Conservation (phyloP, 139 green algal genomes). For the Gonium pectorale region DNA sequence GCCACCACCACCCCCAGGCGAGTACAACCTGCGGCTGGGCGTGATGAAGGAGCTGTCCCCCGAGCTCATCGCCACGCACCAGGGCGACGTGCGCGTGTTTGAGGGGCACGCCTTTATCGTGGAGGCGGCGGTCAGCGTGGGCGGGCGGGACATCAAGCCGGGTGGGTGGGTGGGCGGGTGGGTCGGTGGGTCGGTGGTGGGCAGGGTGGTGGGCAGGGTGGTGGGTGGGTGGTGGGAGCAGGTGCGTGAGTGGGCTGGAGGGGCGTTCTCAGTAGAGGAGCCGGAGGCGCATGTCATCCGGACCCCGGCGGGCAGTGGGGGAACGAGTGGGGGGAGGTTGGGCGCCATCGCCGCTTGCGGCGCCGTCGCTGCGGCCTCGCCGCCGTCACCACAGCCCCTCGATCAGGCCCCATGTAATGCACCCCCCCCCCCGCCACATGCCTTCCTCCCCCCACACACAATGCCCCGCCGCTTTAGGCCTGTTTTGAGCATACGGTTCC, state of each 20-base stretch:
- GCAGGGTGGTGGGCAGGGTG: background rate
- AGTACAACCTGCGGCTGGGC: constrained; percentile 98
- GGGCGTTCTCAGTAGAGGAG: too few species aligned
- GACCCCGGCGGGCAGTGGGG: too few species aligned
- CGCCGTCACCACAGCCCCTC: too few species aligned
- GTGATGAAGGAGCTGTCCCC: constrained; percentile 97
- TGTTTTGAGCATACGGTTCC: too few species aligned
- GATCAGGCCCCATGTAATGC: too few species aligned
- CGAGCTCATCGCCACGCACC: constrained; percentile 94
- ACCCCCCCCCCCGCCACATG: too few species aligned
- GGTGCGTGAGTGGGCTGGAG: background rate
- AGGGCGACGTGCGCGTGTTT: constrained; percentile 85
- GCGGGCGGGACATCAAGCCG: constrained; percentile 87
- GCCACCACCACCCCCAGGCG: constrained; percentile 82
- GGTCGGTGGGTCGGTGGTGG: background rate
- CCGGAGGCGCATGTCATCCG: too few species aligned
- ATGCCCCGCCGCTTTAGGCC: too few species aligned
- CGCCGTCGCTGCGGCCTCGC: too few species aligned
- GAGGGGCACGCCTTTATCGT: constrained; percentile 97
- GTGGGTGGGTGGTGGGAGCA: background rate
- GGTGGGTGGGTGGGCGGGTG: constrained; percentile 18
- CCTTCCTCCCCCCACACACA: too few species aligned
- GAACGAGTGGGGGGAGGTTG: too few species aligned
- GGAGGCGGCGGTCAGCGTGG: constrained; percentile 93
- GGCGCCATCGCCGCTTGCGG: too few species aligned